phyloP scores from a whole-genome alignment of 345 rosid species.

The Syzygium grande region DNA sequence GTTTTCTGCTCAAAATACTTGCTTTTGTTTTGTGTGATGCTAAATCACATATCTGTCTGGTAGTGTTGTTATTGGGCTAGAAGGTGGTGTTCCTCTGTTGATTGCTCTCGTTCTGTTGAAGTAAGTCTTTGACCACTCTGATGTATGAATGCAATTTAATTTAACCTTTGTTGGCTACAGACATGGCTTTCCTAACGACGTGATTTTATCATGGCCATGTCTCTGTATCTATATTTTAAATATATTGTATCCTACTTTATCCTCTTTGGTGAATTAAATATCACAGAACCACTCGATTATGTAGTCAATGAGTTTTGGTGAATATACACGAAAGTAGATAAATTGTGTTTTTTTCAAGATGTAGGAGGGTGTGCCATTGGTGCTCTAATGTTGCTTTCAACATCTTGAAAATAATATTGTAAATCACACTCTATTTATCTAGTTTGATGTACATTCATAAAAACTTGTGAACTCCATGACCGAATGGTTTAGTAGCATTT shows the following conservation, averaged over 20 bases:
- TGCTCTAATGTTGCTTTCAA: conserved; percentile 83
- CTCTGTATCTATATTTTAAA: no score
- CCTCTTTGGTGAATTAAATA: no score
- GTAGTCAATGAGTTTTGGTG: no score
- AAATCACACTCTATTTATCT: no score
- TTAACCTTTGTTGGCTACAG: background rate
- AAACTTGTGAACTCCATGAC: no score
- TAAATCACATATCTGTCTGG: background rate
- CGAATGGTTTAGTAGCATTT: no score
- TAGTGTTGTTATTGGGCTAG: conserved; percentile 40
- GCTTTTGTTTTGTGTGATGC: background rate
- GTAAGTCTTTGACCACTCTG: conserved; percentile 5
- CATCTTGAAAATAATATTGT: background rate
- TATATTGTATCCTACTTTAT: no score
- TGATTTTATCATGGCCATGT: background rate
- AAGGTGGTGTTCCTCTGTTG: conserved; percentile 39
- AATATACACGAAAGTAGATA: no score
- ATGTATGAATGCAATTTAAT: background rate
- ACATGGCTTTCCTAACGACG: background rate
- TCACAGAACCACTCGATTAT: no score
- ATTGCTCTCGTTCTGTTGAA: conserved; percentile 38
- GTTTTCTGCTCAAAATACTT: background rate
- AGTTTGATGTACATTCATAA: no score
- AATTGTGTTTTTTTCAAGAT: conserved; percentile 34
- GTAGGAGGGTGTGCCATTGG: conserved; percentile 89